Percentiles rank a stretch among this genome's conserved stretches.
phyloP scores from a whole-genome alignment of 1,139 yeast species.

The Lodderomyces orthopsilosis region DNA sequence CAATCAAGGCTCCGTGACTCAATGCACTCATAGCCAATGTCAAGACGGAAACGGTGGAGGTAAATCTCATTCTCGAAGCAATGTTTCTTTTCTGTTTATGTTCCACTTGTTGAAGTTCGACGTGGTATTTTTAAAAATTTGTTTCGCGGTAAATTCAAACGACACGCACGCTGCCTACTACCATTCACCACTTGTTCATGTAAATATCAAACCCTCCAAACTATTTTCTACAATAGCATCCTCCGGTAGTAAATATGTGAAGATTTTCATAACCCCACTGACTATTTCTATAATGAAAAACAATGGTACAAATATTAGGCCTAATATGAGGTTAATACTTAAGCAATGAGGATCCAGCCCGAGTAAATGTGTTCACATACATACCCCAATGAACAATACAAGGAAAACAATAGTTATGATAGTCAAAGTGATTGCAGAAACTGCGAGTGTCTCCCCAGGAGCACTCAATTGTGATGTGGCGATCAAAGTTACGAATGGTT shows the following conservation, averaged over 20 bases:
- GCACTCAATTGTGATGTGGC: background rate
- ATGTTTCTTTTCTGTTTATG: conserved; percentile 1
- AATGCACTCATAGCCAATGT: conserved; percentile 12
- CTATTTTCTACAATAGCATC: conserved; percentile 7
- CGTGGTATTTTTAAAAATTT: too few species aligned
- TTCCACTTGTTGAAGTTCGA: conserved; percentile 10
- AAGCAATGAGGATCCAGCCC: background rate
- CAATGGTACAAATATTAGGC: conserved; percentile 13
- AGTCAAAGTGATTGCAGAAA: conserved; percentile 18
- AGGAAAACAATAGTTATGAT: conserved; percentile 12
- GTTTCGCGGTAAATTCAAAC: background rate
- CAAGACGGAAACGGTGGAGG: conserved; percentile 10
- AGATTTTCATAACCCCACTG: conserved; percentile 10
- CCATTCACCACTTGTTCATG: background rate
- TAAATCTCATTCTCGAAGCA: conserved; percentile 13
- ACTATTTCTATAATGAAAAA: conserved; percentile 13
- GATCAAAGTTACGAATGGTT: background rate
- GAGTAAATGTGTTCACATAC: conserved; percentile 14
- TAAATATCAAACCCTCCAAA: conserved; percentile 11
- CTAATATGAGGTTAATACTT: conserved; percentile 6
- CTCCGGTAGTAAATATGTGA: conserved; percentile 9
- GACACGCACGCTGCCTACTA: too few species aligned
- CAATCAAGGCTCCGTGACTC: conserved; percentile 29
- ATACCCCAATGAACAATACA: conserved; percentile 14
- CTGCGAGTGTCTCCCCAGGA: conserved; percentile 18